These are phyloP conservation scores for Symbiodinium pilosum DNA, from an alignment of 73 alveolate species.

Conservation along the genomic window DNA sequence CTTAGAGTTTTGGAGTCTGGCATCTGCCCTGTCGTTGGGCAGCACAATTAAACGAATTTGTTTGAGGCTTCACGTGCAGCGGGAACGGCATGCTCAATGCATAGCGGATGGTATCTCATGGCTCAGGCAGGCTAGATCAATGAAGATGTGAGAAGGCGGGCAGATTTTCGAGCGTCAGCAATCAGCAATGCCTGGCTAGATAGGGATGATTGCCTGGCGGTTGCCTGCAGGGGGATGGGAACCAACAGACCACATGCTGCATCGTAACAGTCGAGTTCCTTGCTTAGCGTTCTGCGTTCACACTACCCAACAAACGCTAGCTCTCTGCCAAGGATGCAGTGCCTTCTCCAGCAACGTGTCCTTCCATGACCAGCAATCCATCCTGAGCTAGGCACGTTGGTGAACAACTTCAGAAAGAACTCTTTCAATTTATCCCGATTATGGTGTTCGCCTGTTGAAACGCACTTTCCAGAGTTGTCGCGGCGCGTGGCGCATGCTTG, in stretches of 20 bases:
- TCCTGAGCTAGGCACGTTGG: not conserved
- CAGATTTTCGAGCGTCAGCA: not conserved
- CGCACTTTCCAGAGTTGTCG: no score
- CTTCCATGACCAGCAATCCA: slow-evolving; percentile 23
- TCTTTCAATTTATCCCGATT: no score
- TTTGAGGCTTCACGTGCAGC: not conserved
- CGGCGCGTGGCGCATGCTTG: no score
- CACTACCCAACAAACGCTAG: not conserved
- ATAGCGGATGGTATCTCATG: no score
- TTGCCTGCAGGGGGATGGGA: not conserved
- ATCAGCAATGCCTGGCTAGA: not conserved
- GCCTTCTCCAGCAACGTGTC: slow-evolving; percentile 36
- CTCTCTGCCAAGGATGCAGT: not conserved
- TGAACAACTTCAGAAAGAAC: no score
- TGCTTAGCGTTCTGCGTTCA: not conserved
- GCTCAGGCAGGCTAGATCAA: not conserved
- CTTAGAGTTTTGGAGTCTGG: not conserved
- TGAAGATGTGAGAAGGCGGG: not conserved
- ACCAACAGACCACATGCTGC: no score
- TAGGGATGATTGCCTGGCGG: not conserved
- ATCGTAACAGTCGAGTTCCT: no score
- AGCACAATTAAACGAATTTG: not conserved
- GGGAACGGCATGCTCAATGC: no score
- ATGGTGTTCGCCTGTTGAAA: no score
- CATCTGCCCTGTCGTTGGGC: slow-evolving; percentile 14